phyloP scores from a whole-genome alignment of 345 rosid genomes.

The Salix dunnii region DNA sequence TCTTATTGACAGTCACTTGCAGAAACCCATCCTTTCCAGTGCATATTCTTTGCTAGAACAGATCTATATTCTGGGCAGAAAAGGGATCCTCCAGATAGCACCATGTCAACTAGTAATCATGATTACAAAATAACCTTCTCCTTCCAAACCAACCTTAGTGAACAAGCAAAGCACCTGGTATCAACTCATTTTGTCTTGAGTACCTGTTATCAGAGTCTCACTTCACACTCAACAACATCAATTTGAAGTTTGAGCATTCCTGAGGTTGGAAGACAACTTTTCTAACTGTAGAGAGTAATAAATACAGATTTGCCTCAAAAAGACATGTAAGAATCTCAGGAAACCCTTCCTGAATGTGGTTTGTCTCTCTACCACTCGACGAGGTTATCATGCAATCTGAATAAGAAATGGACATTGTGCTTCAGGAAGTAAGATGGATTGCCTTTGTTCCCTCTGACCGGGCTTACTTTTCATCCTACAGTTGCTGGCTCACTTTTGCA shows the following conservation, averaged over 20 bases:
- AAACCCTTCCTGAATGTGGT: not conserved
- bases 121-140: not conserved
- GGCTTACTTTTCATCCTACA: not conserved
- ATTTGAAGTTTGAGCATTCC: too few relatives aligned
- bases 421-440: not conserved
- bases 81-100: too few relatives aligned
- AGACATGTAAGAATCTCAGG: not conserved
- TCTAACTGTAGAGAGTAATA: too few relatives aligned
- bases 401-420: not conserved
- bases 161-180: not conserved
- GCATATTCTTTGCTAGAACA: too few relatives aligned
- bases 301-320: not conserved
- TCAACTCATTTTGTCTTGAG: not conserved
- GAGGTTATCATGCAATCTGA: not conserved
- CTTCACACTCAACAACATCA: too few relatives aligned
- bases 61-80: too few relatives aligned
- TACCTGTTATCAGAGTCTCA: not conserved
- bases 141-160: not conserved
- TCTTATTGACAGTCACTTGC: too few relatives aligned
- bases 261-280: too few relatives aligned
- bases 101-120: too few relatives aligned
- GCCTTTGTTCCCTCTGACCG: not conserved
- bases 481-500: not conserved
- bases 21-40: too few relatives aligned
- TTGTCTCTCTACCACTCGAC: not conserved